phyloP scores from a whole-genome alignment of 495 filamentous ascomycete species.

The Bathelium albidoporum region DNA sequence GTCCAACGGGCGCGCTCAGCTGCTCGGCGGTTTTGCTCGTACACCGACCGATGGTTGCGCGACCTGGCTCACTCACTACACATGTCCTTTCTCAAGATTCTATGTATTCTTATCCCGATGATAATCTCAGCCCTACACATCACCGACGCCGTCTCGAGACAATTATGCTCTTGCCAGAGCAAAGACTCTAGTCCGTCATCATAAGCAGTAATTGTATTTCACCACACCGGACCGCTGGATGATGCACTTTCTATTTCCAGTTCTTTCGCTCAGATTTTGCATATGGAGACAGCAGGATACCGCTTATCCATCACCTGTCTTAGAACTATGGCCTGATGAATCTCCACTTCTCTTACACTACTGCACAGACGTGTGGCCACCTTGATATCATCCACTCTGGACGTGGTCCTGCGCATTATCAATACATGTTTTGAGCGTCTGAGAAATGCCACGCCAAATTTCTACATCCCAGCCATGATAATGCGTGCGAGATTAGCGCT shows the following conservation, averaged over 20 bases:
- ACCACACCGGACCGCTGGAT: background rate
- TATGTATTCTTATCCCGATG: background rate
- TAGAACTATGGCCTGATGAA: background rate
- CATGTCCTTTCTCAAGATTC: background rate
- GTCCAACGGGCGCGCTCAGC: background rate
- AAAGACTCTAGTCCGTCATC: background rate
- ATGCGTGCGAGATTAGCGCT: background rate
- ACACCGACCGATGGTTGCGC: no score
- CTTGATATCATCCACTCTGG: background rate
- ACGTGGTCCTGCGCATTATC: background rate
- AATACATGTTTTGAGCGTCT: background rate
- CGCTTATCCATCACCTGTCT: background rate
- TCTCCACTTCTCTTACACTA: background rate
- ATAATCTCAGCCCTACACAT: background rate
- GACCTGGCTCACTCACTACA: background rate
- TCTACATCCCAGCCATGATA: background rate
- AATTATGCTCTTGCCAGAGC: background rate
- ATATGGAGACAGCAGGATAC: background rate
- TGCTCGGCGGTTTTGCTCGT: background rate
- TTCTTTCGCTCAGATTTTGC: background rate
- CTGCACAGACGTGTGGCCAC: background rate
- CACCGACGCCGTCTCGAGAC: background rate
- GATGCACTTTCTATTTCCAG: background rate
- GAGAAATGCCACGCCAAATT: background rate
- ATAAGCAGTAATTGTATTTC: background rate